Percentiles rank a stretch among this genome's conserved stretches.
Evolutionary conservation across 345 rosid genomes (phyloP).

Genomic region (Angophora floribunda): DNA sequence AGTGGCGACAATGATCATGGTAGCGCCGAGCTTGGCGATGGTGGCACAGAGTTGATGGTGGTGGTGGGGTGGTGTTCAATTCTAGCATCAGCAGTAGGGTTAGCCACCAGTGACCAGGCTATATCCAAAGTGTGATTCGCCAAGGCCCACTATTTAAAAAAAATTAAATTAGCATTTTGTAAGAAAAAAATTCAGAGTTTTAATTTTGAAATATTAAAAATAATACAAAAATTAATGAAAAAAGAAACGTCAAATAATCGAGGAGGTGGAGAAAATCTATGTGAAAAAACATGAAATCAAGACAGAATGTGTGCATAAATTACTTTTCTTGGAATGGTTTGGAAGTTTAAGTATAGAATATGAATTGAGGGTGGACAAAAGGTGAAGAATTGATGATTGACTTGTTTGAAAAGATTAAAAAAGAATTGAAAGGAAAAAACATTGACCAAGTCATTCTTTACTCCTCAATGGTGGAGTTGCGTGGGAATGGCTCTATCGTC

Average conservation of each 20-base stretch:
- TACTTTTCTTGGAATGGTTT: background rate
- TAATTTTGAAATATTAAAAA: background rate
- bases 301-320: background rate
- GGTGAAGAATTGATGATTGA: background rate
- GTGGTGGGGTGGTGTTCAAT: background rate
- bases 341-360: background rate
- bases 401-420: background rate
- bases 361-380: background rate
- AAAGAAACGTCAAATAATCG: background rate
- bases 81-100: background rate
- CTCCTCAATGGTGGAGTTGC: background rate
- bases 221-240: background rate
- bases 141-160: no score
- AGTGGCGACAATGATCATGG: background rate
- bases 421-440: background rate
- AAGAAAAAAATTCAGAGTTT: background rate
- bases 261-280: background rate
- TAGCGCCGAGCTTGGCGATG: no score
- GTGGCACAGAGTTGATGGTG: background rate
- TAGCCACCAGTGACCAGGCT: background rate
- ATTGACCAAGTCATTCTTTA: background rate
- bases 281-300: background rate
- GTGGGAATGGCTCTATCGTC: background rate
- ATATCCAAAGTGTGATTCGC: background rate
- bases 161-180: background rate